phyloP scores from a whole-genome alignment of 306 rosid genomes.

The Cucumis cinereus region DNA sequence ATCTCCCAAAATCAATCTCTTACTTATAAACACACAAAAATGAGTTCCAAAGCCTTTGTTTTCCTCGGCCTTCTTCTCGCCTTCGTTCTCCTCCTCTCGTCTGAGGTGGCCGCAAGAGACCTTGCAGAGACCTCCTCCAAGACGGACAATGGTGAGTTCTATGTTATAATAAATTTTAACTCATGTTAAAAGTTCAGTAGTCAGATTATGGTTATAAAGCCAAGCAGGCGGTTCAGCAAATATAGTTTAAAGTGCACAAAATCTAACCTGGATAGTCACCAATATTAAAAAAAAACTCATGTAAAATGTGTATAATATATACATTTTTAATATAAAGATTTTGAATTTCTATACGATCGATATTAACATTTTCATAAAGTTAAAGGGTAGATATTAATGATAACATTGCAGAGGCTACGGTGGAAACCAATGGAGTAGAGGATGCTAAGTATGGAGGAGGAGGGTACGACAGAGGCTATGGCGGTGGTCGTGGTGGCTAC shows the following conservation, averaged over 20 bases:
- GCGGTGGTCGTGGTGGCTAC: not conserved
- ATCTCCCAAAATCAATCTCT: not conserved
- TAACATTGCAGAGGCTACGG: not conserved
- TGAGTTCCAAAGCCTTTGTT: constrained; percentile 3
- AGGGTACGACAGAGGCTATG: not conserved
- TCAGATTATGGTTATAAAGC: too few relatives aligned
- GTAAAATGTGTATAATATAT: not conserved
- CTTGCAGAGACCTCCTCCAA: not conserved
- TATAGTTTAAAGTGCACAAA: too few relatives aligned
- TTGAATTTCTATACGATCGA: too few relatives aligned
- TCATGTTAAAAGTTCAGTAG: not conserved
- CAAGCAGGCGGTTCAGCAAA: too few relatives aligned
- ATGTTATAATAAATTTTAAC: not conserved
- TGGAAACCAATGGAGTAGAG: not conserved
- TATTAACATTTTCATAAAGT: too few relatives aligned
- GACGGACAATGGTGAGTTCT: not conserved
- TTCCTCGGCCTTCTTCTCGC: constrained; percentile 21
- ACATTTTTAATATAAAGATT: too few relatives aligned
- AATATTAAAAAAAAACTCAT: too few relatives aligned
- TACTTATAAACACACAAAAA: not conserved
- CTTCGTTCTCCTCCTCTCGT: constrained; percentile 20
- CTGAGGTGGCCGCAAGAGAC: constrained; percentile 18
- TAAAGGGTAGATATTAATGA: too few relatives aligned
- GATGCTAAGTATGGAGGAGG: constrained; percentile 13
- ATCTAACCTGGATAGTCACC: too few relatives aligned